These are phyloP conservation scores for Vachellia collinsii DNA, from an alignment of 306 rosid species.

Conservation along the genomic window DNA sequence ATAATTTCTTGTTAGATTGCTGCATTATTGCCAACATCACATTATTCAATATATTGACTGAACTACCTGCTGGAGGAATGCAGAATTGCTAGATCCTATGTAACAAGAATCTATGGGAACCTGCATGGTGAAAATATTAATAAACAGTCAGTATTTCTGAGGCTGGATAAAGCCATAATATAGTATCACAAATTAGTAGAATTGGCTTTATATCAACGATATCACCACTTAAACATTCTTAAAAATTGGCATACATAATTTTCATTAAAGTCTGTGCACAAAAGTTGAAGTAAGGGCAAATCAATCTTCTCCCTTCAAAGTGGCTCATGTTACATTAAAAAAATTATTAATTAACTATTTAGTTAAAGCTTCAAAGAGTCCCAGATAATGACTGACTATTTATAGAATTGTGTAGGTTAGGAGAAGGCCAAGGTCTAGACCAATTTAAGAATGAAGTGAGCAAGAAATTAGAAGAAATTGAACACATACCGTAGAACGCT, in stretches of 20 bases:
- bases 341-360: not conserved
- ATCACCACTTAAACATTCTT: not conserved
- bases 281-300: not conserved
- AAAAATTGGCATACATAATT: not conserved
- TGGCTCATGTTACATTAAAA: not conserved
- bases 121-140: constrained; percentile 50
- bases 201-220: not conserved
- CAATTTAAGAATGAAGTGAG: constrained; percentile 18
- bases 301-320: not conserved
- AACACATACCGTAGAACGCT: constrained; percentile 67
- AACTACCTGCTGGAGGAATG: constrained; percentile 97
- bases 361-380: not conserved
- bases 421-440: constrained; percentile 17
- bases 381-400: constrained; percentile 14
- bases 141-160: constrained; percentile 1
- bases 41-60: not conserved
- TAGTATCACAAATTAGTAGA: not conserved
- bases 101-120: constrained; percentile 94
- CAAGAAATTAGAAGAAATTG: constrained; percentile 8
- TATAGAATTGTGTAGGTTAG: constrained; percentile 16
- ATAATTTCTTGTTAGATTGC: constrained; percentile 11
- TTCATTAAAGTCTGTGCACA: not conserved
- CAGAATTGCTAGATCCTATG: constrained; percentile 82
- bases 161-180: not conserved
- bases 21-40: constrained; percentile 32